phyloP scores from a whole-genome alignment of 2,329 filamentous ascomycete genomes.

The Nemania serpens region DNA sequence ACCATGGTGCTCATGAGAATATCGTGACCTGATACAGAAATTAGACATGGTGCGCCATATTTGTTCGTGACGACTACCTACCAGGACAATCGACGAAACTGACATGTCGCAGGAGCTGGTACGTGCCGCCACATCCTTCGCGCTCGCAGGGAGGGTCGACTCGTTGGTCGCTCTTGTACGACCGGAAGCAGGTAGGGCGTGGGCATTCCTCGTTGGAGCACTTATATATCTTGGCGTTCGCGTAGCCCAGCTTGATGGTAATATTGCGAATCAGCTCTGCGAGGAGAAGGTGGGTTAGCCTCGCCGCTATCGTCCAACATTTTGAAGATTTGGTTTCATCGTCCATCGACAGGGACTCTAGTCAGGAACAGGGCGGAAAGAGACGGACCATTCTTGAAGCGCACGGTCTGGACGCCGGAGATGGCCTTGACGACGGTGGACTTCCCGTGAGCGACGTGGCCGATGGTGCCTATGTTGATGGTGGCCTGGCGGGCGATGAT shows the following conservation, averaged over 20 bases:
- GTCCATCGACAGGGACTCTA: no score
- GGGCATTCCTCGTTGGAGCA: constrained; percentile 92
- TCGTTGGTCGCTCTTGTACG: constrained; percentile 99
- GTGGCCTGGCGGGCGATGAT: constrained; percentile 98
- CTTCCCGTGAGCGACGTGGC: constrained; percentile 98
- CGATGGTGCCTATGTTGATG: constrained; percentile 98
- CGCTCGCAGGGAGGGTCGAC: constrained; percentile 95
- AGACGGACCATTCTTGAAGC: constrained; percentile 81
- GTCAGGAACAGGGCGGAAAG: background rate
- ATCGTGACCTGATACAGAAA: constrained; percentile 71
- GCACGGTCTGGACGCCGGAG: constrained; percentile 96
- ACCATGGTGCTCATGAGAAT: constrained; percentile 99
- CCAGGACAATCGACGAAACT: constrained; percentile 96
- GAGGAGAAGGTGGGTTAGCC: constrained; percentile 1
- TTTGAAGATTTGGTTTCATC: no score
- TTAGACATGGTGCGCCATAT: constrained; percentile 7
- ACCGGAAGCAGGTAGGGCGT: constrained; percentile 91
- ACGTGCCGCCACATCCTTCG: constrained; percentile 85
- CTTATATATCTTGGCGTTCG: constrained; percentile 48
- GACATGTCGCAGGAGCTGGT: constrained; percentile 87
- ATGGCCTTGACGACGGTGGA: constrained; percentile 99
- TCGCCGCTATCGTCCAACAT: no score
- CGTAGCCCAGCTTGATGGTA: constrained; percentile 64
- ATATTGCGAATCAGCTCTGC: constrained; percentile 98
- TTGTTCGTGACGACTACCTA: constrained; percentile 8